Percentiles rank a stretch among this genome's conserved stretches.
phyloP scores from a whole-genome alignment of 768 basidiomycete species.

The Clitopilus hobsonii region DNA sequence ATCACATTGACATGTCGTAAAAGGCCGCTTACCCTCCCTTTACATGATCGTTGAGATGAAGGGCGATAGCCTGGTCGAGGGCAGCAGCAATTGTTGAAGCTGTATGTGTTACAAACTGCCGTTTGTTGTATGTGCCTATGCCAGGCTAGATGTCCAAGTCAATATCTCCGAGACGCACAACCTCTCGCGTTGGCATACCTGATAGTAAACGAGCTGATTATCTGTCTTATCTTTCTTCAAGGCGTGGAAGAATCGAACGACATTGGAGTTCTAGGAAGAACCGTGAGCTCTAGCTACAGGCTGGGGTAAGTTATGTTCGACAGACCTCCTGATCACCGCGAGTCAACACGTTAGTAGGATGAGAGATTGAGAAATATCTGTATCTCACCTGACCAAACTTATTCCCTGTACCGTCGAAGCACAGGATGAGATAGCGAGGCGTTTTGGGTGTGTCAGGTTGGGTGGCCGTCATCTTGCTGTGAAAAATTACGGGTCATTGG shows the following conservation, averaged over 20 bases:
- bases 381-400: conserved; percentile 23
- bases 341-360: background rate
- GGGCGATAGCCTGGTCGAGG: conserved; percentile 17
- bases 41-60: conserved; percentile 23
- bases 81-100: conserved; percentile 11
- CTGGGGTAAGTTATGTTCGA: too few relatives aligned
- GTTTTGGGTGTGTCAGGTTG: background rate
- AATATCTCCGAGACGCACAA: background rate
- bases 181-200: background rate
- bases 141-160: conserved; percentile 7
- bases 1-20: background rate
- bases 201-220: conserved; percentile 17
- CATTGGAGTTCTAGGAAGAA: conserved; percentile 12
- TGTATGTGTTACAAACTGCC: conserved; percentile 15
- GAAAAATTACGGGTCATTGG: too few relatives aligned
- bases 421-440: conserved; percentile 15
- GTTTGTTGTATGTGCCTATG: conserved; percentile 20
- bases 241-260: conserved; percentile 15
- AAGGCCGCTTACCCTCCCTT: conserved; percentile 20
- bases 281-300: too few relatives aligned
- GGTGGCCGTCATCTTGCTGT: background rate
- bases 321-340: background rate
- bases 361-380: too few relatives aligned
- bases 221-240: conserved; percentile 11
- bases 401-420: conserved; percentile 26